Percentiles rank a stretch among this genome's conserved stretches.
Conservation (phyloP, 225 moss, liverwort and hornwort genomes). For the Physcomitrium patens region DNA sequence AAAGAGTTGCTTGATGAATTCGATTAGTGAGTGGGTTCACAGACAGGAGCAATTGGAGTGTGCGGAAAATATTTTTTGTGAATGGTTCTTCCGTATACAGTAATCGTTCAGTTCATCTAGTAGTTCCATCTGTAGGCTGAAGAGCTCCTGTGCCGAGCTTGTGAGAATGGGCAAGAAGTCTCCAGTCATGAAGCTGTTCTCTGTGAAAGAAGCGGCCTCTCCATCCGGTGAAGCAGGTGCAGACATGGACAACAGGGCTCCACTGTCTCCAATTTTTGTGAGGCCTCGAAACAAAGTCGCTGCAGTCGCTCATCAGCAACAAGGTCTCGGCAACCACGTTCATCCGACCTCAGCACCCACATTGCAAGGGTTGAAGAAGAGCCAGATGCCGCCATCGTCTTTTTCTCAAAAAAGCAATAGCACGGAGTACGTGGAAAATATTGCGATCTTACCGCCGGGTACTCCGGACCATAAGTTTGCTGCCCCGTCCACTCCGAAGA, state of each 20-base stretch:
- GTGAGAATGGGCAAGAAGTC: conserved; percentile 42
- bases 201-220: conserved; percentile 12
- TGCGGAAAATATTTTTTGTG: background rate
- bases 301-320: background rate
- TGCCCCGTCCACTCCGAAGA: conserved; percentile 39
- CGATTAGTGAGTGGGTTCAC: background rate
- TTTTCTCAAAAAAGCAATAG: conserved; percentile 38
- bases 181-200: conserved; percentile 37
- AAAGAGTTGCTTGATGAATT: background rate
- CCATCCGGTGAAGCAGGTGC: conserved; percentile 24
- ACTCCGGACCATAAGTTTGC: conserved; percentile 51
- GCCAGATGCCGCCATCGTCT: conserved; percentile 31
- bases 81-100: conserved; percentile 17
- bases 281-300: conserved; percentile 41
- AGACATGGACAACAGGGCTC: conserved; percentile 37
- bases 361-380: conserved; percentile 27
- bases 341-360: conserved; percentile 27
- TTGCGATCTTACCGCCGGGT: conserved; percentile 38
- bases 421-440: conserved; percentile 58
- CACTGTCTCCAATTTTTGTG: conserved; percentile 46
- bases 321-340: conserved; percentile 21
- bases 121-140: background rate
- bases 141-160: background rate
- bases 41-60: background rate
- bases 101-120: background rate